phyloP scores from a whole-genome alignment of 2,329 filamentous ascomycete genomes.

The Ceratocystis papillata region DNA sequence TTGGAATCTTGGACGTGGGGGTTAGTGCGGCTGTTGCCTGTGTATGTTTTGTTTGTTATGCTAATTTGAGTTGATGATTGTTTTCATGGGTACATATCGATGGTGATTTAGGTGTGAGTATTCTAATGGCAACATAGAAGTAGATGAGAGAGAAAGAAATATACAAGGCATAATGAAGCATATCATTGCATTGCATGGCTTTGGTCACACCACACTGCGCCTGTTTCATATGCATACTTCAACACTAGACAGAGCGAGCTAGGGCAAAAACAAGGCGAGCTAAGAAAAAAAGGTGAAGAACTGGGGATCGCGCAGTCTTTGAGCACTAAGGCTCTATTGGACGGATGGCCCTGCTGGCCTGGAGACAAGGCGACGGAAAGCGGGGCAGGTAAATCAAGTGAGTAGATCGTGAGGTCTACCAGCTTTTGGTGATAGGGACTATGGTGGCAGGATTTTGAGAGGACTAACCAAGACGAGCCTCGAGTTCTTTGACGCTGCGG shows the following conservation, averaged over 20 bases:
- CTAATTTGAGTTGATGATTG: neutral
- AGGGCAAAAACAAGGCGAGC: no score
- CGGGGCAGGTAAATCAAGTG: neutral
- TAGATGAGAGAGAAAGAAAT: neutral
- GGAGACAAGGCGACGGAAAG: neutral
- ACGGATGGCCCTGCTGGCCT: no score
- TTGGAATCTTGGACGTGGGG: neutral
- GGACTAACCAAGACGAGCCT: conserved; percentile 66
- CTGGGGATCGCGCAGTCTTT: no score
- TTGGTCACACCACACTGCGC: neutral
- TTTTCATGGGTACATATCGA: no score
- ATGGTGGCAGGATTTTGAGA: neutral
- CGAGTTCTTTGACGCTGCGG: conserved; percentile 80
- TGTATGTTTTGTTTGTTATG: neutral
- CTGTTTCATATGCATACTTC: neutral
- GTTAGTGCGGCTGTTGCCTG: neutral
- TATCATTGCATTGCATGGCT: neutral
- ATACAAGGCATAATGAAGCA: neutral
- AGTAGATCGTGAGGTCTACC: neutral
- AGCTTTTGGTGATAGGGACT: neutral
- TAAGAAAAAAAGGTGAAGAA: no score
- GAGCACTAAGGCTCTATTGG: no score
- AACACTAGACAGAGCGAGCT: neutral
- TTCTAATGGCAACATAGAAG: neutral
- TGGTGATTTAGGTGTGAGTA: no score